Base-by-base conservation (phyloP, 2,329 filamentous ascomycete genomes). In the Albifimbria verrucaria region DNA sequence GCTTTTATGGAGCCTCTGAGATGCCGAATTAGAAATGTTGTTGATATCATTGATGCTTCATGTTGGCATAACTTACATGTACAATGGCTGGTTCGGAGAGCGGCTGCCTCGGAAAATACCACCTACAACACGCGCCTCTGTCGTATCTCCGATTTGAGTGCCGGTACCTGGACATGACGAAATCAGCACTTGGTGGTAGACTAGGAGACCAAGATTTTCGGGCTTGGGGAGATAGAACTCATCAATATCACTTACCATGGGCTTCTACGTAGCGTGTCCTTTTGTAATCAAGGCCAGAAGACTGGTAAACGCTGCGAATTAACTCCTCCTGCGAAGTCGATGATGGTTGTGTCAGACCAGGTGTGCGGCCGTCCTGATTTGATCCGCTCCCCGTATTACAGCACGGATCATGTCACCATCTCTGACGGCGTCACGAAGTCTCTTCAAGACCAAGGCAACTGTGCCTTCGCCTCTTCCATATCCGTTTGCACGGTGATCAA, bases 361-460 rank as follows among this genome's bases (percentile, higher is more conserved):
- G 58, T 0, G 74, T 76, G 2, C 64, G 59, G 1, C 77, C 78
- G 52, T 79, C 77, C 41, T 71, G 59, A 48, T 74, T 60, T 2
- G 52, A 48, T 11, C 51, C 3, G 54, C 49, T 1, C 50, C 49
- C 2, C 69, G 63, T 23, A 76, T 70, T 4, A 72, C 65, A 9
- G 67, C 71, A 2, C 70, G 64, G 42, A 76, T 69, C 48, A 64
- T 65, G 49, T 75, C 65, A 2, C 70, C 68, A 54, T 74, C 62
- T 17, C 44, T 63, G 4, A 85, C 52, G 0, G 83, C 83, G 1
- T 71, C 62, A 5, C 61, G 65, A 1, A 85, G 59, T 1, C 62
- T 68, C 61, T 85, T 85, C 0, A 86, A 56, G 0, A 84, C 64
- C 0, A 85, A 56, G 0, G 69, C 66, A 1, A 52, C 51, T 1